Evolutionary conservation across 2,329 filamentous ascomycete species (phyloP).

Genomic region (Aspergillus cejpii): DNA sequence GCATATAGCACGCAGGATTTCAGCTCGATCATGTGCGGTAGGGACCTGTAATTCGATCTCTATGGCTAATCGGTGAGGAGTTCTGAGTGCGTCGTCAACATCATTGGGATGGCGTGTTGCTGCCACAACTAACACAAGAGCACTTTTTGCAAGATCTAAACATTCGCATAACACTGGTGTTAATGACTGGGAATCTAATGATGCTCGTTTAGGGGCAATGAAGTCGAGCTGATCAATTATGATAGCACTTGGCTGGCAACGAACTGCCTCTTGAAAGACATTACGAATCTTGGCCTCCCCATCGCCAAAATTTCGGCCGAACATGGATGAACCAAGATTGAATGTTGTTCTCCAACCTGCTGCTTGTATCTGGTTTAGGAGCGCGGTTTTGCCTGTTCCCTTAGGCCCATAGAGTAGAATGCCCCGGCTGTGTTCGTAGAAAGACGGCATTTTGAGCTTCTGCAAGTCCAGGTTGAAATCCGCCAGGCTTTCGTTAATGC

Average conservation of each 20-base stretch:
- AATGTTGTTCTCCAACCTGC: constrained; percentile 66
- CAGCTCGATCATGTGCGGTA: constrained; percentile 60
- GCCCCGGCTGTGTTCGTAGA: constrained; percentile 45
- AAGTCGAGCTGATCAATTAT: constrained; percentile 71
- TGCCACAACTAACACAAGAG: constrained; percentile 65
- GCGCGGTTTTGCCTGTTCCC: constrained; percentile 75
- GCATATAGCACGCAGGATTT: constrained; percentile 62
- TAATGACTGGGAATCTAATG: constrained; percentile 38
- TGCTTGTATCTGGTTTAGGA: constrained; percentile 61
- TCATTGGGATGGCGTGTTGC: constrained; percentile 67
- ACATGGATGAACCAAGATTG: constrained; percentile 33
- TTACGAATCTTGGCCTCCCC: constrained; percentile 55
- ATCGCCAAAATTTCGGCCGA: constrained; percentile 35
- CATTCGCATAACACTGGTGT: constrained; percentile 37
- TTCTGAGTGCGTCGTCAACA: constrained; percentile 63
- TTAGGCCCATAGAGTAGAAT: constrained; percentile 73
- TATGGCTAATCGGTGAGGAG: constrained; percentile 56
- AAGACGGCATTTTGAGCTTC: constrained; percentile 35
- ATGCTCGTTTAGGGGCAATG: constrained; percentile 56
- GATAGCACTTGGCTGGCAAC: constrained; percentile 67
- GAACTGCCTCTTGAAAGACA: constrained; percentile 61
- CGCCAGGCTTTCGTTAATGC: constrained; percentile 61
- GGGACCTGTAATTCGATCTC: constrained; percentile 73
- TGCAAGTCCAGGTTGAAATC: constrained; percentile 44
- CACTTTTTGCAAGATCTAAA: constrained; percentile 35